Conservation (phyloP, 495 filamentous ascomycete genomes). For the Rhypophila decipiens region DNA sequence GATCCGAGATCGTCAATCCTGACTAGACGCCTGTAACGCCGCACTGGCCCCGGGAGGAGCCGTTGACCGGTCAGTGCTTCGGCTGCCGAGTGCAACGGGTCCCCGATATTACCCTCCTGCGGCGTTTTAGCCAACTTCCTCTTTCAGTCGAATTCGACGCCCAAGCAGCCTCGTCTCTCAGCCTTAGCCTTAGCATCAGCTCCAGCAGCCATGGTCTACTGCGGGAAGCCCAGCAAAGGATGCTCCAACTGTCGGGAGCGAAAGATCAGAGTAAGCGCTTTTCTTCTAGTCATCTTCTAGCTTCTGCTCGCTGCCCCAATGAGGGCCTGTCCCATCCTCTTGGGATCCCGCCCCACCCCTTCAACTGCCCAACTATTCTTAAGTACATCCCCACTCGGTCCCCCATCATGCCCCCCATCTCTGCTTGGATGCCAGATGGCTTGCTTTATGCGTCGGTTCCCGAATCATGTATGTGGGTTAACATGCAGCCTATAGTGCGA, state of each 20-base stretch:
- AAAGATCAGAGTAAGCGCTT: slow-evolving; percentile 36
- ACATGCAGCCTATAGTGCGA: slow-evolving; percentile 49
- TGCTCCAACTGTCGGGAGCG: slow-evolving; percentile 58
- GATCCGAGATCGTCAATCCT: not conserved
- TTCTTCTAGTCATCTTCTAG: not conserved
- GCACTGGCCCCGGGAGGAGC: too few relatives aligned
- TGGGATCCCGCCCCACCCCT: not conserved
- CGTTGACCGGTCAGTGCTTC: too few relatives aligned
- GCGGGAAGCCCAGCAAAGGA: slow-evolving; percentile 63
- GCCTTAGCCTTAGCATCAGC: not conserved
- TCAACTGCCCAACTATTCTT: too few relatives aligned
- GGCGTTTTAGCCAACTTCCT: not conserved
- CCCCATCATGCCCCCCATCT: not conserved
- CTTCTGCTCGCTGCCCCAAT: not conserved
- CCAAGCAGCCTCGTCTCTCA: not conserved
- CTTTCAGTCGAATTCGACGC: not conserved
- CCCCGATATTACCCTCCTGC: not conserved
- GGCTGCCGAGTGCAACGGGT: slow-evolving; percentile 2
- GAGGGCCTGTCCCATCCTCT: not conserved
- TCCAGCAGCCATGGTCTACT: slow-evolving; percentile 57
- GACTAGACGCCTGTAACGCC: too few relatives aligned
- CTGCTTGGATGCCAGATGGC: not conserved
- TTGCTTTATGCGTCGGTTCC: not conserved
- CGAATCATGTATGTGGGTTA: slow-evolving; percentile 2
- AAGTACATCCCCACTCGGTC: not conserved